phyloP scores from a whole-genome alignment of 1,284 basidiomycete species.

The Inonotus hispidus region DNA sequence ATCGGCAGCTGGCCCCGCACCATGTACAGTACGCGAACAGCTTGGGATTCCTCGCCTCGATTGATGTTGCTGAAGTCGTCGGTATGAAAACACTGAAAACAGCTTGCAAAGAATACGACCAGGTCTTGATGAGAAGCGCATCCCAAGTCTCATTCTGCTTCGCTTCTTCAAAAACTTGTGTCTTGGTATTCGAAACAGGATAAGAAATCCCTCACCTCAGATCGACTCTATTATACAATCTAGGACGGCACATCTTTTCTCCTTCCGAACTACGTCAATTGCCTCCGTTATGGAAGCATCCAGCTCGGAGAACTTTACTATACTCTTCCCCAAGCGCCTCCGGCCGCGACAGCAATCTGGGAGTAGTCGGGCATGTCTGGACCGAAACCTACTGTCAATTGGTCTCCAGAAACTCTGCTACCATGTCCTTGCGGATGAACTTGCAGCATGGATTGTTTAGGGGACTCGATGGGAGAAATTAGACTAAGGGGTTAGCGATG shows the following conservation, averaged over 20 bases:
- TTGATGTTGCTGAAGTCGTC: no score
- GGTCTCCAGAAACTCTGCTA: slow-evolving; percentile 37
- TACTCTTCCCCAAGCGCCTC: slow-evolving; percentile 56
- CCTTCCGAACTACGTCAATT: slow-evolving; percentile 46
- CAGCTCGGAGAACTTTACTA: slow-evolving; percentile 36
- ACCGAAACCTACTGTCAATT: slow-evolving; percentile 60
- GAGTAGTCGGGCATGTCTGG: slow-evolving; percentile 58
- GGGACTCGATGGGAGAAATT: slow-evolving; percentile 35
- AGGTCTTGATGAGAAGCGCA: no score
- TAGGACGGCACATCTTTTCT: slow-evolving; percentile 57
- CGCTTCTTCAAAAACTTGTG: no score
- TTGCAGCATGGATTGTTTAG: slow-evolving; percentile 56
- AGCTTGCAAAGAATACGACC: no score
- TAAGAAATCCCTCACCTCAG: slow-evolving; percentile 19
- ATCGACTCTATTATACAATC: slow-evolving; percentile 44
- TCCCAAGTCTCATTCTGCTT: no score
- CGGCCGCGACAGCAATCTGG: slow-evolving; percentile 55
- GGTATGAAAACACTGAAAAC: no score
- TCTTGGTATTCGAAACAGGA: no score
- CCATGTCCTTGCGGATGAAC: slow-evolving; percentile 58
- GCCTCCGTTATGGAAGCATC: slow-evolving; percentile 42
- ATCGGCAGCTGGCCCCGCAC: no score
- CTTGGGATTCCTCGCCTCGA: no score
- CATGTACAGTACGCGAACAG: no score
- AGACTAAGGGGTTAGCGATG: background rate